phyloP scores from a whole-genome alignment of 768 basidiomycete species.

The Tulasnella sp. region DNA sequence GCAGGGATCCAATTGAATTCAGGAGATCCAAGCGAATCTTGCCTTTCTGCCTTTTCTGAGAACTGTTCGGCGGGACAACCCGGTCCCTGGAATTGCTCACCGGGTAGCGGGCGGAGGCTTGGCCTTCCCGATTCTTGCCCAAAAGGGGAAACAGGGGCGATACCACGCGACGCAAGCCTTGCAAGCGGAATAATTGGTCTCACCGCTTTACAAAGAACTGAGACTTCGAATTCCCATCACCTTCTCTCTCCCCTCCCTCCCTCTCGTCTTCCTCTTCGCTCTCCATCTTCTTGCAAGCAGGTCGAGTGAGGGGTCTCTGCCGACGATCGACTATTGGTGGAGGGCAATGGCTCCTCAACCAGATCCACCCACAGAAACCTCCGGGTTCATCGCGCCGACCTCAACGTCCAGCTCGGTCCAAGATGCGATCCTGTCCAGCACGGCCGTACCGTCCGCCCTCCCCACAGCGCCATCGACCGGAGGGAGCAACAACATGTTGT shows the following conservation, averaged over 20 bases:
- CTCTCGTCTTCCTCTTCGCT: neutral
- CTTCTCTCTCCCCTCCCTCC: neutral
- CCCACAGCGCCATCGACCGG: neutral
- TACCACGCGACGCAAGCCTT: neutral
- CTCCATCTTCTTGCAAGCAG: neutral
- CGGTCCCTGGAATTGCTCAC: conserved; percentile 1
- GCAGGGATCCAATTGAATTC: neutral
- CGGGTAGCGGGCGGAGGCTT: neutral
- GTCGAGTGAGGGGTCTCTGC: neutral
- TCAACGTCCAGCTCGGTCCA: neutral
- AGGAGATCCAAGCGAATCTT: neutral
- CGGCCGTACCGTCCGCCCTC: neutral
- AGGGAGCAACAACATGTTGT: neutral
- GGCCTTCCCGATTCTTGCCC: neutral
- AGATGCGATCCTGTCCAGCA: neutral
- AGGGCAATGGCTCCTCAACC: neutral
- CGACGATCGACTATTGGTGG: neutral
- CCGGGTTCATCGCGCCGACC: neutral
- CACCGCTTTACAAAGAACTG: neutral
- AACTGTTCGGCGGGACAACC: neutral
- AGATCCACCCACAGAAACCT: neutral
- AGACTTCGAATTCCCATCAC: neutral
- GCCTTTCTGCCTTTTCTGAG: conserved; percentile 9
- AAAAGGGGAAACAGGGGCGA: conserved; percentile 10
- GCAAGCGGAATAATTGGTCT: conserved; percentile 12